Evolutionary conservation across 805 yeast genomes (phyloP), one percentile per base, ranked within the genome.

Genomic region (Yamadazyma philogaea): DNA sequence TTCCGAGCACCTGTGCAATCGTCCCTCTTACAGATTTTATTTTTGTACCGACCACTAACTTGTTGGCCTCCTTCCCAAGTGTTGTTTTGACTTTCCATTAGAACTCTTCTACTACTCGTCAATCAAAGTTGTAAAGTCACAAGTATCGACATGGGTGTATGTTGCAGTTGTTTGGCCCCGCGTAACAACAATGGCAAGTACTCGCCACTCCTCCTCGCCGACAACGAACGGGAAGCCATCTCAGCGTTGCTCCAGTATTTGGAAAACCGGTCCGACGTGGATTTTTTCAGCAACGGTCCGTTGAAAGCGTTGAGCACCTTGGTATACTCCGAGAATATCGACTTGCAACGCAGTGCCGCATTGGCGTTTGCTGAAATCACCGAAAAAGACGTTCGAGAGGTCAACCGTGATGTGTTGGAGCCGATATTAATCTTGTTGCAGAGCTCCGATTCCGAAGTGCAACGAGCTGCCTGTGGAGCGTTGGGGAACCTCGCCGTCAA

Each of bases 391-490:
- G 95, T 89, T 30, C 78, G 93, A 50, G 84, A 91, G 31, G 98
- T 93, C 26, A 83, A 84, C 54, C 75, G 95, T 44, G 95, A 88
- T 52, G 96, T 91, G 3, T 72, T 93, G 52, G 97, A 93, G 63
- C 99, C 98, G 38, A 90, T 93, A 32, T 73, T 93, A 47, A 86
- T 88, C 37, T 74, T 93, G 38, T 72, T 93, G 51, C 96, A 91
- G 62, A 79, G 86, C 47, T 74, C 84, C 15, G 99, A 93, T 63
- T 78, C 90, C 43, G 99, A 93, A 66, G 96, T 93, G 28, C 98
- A 93, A 68, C 78, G 98, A 41, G 99, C 99, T 6, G 97, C 99
- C 0, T 91, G 98, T 65, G 99, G 98, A 5, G 98, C 99, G 2
- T 71, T 93, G 52, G 99, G 99, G n/a, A 93, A 93, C 56, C 72